Evolutionary conservation across 2,329 filamentous ascomycete genomes (phyloP).

Genomic region (Xylaria multiplex): DNA sequence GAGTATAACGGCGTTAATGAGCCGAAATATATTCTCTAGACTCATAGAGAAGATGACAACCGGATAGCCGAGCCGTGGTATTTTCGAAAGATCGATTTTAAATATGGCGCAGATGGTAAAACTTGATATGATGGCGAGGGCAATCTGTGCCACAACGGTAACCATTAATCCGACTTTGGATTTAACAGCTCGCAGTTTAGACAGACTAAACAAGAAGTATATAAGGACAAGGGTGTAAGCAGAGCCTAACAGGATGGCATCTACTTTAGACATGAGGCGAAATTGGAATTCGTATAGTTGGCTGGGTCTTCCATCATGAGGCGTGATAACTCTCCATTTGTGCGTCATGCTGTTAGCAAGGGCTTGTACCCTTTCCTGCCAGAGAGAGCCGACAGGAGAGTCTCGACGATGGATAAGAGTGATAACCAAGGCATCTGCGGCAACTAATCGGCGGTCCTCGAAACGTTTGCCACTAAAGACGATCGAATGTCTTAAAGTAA

Average conservation of each 20-base stretch:
- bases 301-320: constrained; percentile 62
- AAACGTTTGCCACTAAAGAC: constrained; percentile 86
- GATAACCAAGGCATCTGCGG: constrained; percentile 81
- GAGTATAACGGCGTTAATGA: constrained; percentile 80
- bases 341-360: constrained; percentile 61
- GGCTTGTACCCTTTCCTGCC: constrained; percentile 68
- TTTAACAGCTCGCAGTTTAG: constrained; percentile 78
- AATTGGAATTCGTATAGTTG: constrained; percentile 83
- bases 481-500: constrained; percentile 79
- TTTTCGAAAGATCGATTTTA: constrained; percentile 77
- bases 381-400: constrained; percentile 71
- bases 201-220: constrained; percentile 74
- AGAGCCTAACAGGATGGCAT: constrained; percentile 70
- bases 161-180: constrained; percentile 77
- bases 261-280: constrained; percentile 74
- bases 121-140: constrained; percentile 78
- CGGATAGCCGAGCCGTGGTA: constrained; percentile 79
- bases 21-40: constrained; percentile 79
- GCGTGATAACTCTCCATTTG: constrained; percentile 73
- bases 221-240: constrained; percentile 72
- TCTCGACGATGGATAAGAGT: constrained; percentile 76
- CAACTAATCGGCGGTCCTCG: constrained; percentile 71
- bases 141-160: constrained; percentile 75
- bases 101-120: constrained; percentile 82
- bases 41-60: constrained; percentile 81